Evolutionary conservation across 352 stramenopile genomes (phyloP).

Genomic region (Phytophthora tubulina): DNA sequence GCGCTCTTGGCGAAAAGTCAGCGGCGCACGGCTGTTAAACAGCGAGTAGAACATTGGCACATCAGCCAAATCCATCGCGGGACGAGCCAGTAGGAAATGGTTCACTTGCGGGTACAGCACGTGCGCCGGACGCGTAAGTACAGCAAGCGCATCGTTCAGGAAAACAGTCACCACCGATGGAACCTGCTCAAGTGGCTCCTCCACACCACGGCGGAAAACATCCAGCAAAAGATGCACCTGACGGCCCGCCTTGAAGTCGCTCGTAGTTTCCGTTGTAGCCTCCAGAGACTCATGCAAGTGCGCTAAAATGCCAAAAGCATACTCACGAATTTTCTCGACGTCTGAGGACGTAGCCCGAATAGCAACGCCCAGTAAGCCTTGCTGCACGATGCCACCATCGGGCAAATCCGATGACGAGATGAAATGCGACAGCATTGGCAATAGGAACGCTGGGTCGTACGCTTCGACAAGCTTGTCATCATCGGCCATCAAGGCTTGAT

Average conservation of each 20-base stretch:
- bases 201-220: conserved; percentile 73
- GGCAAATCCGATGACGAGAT: conserved; percentile 76
- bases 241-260: conserved; percentile 76
- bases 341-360: conserved; percentile 81
- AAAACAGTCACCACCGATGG: conserved; percentile 86
- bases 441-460: conserved; percentile 82
- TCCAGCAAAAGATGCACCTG: conserved; percentile 87
- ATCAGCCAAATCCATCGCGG: conserved; percentile 79
- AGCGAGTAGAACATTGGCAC: conserved; percentile 92
- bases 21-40: conserved; percentile 80
- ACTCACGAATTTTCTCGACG: conserved; percentile 59
- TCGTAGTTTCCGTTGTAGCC: conserved; percentile 53
- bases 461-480: conserved; percentile 28
- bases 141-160: conserved; percentile 79
- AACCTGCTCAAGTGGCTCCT: conserved; percentile 60
- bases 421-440: conserved; percentile 82
- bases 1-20: conserved; percentile 84
- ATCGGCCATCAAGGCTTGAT: conserved; percentile 8
- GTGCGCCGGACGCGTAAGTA: conserved; percentile 73
- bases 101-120: conserved; percentile 85
- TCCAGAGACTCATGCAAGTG: conserved; percentile 79
- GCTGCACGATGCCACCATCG: conserved; percentile 67
- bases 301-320: conserved; percentile 80
- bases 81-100: conserved; percentile 84
- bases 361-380: conserved; percentile 74